Percentiles rank a stretch among this genome's conserved stretches.
phyloP scores from a whole-genome alignment of 129 eudicot species.

The Pulicaria dysenterica region DNA sequence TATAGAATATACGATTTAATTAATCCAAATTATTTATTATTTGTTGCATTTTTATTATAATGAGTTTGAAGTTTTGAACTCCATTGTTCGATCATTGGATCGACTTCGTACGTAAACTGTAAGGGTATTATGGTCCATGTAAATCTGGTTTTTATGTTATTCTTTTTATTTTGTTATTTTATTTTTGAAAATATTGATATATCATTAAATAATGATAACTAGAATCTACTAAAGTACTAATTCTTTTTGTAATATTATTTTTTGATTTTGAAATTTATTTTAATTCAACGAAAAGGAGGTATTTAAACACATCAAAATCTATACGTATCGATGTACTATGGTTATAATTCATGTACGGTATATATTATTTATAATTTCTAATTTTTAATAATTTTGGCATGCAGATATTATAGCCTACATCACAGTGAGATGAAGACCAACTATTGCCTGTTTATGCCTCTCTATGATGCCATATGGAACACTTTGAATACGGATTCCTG shows the following conservation, averaged over 20 bases:
- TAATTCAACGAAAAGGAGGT: too few relatives aligned
- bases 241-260: too few relatives aligned
- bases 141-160: not conserved
- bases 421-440: constrained; percentile 66
- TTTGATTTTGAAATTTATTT: too few relatives aligned
- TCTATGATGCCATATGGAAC: constrained; percentile 70
- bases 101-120: not conserved
- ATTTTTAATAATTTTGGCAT: not conserved
- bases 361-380: not conserved
- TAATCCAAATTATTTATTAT: not conserved
- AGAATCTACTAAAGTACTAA: too few relatives aligned
- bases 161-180: not conserved
- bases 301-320: too few relatives aligned
- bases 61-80: not conserved
- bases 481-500: constrained; percentile 76
- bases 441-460: constrained; percentile 92
- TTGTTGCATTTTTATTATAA: not conserved
- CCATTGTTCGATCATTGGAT: not conserved
- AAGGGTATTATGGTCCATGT: not conserved
- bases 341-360: not conserved
- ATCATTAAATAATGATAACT: too few relatives aligned
- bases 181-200: not conserved
- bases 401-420: constrained; percentile 86
- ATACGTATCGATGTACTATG: too few relatives aligned
- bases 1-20: not conserved